These are phyloP conservation scores for Coffea canephora DNA, from an alignment of 257 asterid genomes.

Conservation along the genomic window DNA sequence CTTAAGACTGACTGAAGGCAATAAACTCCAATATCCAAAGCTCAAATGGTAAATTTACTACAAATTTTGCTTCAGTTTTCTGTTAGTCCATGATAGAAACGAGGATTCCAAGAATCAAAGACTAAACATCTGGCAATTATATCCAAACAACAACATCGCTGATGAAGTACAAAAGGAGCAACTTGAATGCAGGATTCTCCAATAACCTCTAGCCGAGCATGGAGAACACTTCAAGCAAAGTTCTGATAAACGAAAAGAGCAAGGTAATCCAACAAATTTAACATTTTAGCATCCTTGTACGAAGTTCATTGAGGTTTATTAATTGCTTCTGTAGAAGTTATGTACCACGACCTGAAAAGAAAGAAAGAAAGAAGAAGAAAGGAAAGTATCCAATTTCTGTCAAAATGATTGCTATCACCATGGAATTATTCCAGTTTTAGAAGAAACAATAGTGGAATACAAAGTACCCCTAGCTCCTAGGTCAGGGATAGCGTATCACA, in stretches of 20 bases:
- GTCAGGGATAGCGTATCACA: too few species aligned
- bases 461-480: too few species aligned
- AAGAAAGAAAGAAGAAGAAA: background rate
- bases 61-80: background rate
- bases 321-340: background rate
- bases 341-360: background rate
- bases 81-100: background rate
- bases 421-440: too few species aligned
- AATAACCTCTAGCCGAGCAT: background rate
- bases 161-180: too few species aligned
- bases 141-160: background rate
- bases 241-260: background rate
- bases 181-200: background rate
- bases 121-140: background rate
- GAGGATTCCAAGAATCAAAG: background rate
- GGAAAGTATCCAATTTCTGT: too few species aligned
- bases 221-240: background rate
- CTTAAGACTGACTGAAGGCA: background rate
- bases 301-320: background rate
- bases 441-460: too few species aligned
- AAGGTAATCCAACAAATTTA: background rate
- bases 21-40: background rate
- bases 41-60: background rate
- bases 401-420: too few species aligned
- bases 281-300: background rate